A percentile compares a stretch with the other conserved stretches of the same genome.
Evolutionary conservation across 108 stramenopile species (phyloP).

Genomic region (Nitzschia putrida): DNA sequence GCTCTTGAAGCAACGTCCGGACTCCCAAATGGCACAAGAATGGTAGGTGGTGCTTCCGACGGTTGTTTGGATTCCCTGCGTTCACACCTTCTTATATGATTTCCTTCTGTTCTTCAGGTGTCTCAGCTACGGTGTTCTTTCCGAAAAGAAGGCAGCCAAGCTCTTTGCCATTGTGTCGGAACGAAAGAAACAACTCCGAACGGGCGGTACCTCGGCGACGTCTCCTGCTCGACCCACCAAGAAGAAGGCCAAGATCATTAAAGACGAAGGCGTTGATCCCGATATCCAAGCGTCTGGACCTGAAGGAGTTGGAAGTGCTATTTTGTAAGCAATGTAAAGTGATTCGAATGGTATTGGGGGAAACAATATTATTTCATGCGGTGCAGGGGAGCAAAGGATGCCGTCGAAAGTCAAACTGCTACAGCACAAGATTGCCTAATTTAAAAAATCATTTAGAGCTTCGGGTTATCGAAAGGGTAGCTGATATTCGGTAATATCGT

Average conservation of each 20-base stretch:
- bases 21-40: conserved; percentile 86
- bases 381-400: too few species aligned
- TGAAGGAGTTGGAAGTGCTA: conserved; percentile 64
- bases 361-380: too few species aligned
- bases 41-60: conserved; percentile 43
- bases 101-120: conserved; percentile 44
- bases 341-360: too few species aligned
- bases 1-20: conserved; percentile 69
- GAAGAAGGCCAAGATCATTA: conserved; percentile 55
- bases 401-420: too few species aligned
- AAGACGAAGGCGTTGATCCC: conserved; percentile 66
- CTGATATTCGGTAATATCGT: conserved; percentile 67
- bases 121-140: conserved; percentile 77
- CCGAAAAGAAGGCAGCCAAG: conserved; percentile 64
- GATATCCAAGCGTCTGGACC: conserved; percentile 65
- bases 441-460: too few species aligned
- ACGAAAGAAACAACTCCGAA: conserved; percentile 55
- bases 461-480: conserved; percentile 35
- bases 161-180: conserved; percentile 51
- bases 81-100: conserved; percentile 1
- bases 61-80: background rate
- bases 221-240: conserved; percentile 32
- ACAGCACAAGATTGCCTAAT: too few species aligned
- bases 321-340: conserved; percentile 33
- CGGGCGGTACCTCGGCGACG: conserved; percentile 7